A percentile compares a stretch with the other conserved stretches of the same genome.
These are phyloP conservation scores for Hygrophoropsis aurantiaca DNA, from an alignment of 768 basidiomycete genomes.

Conservation along the genomic window DNA sequence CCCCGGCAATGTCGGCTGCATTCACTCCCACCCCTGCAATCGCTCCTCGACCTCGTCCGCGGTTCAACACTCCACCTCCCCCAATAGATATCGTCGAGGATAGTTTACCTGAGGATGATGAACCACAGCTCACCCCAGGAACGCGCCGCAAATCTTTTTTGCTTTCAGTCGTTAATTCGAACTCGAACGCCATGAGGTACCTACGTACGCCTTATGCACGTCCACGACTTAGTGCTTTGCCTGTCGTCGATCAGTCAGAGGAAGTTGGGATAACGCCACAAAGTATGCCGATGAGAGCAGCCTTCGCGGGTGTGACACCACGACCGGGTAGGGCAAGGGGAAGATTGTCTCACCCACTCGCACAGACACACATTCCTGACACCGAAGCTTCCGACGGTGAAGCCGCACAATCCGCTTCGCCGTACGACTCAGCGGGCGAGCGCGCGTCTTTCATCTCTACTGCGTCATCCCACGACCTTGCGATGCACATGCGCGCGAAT, in stretches of 20 bases:
- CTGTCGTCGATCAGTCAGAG: conserved; percentile 43
- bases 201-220: conserved; percentile 46
- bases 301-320: conserved; percentile 67
- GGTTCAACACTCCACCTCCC: conserved; percentile 54
- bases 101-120: conserved; percentile 31
- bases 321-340: conserved; percentile 45
- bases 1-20: conserved; percentile 53
- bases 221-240: conserved; percentile 60
- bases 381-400: conserved; percentile 32
- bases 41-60: conserved; percentile 58
- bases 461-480: conserved; percentile 86
- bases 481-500: conserved; percentile 74
- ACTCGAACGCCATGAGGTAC: conserved; percentile 64
- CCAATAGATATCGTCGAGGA: conserved; percentile 38
- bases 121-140: conserved; percentile 63
- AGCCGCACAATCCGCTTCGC: conserved; percentile 26
- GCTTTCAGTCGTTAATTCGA: conserved; percentile 81
- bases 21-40: conserved; percentile 74
- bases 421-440: conserved; percentile 52
- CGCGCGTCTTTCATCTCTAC: conserved; percentile 76
- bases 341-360: conserved; percentile 65
- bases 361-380: conserved; percentile 48
- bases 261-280: conserved; percentile 29
- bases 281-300: conserved; percentile 41
- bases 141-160: conserved; percentile 80